Evolutionary conservation across 352 stramenopile species (phyloP), one percentile per base, ranked within the genome.

Genomic region (Globisporangium perplexum): DNA sequence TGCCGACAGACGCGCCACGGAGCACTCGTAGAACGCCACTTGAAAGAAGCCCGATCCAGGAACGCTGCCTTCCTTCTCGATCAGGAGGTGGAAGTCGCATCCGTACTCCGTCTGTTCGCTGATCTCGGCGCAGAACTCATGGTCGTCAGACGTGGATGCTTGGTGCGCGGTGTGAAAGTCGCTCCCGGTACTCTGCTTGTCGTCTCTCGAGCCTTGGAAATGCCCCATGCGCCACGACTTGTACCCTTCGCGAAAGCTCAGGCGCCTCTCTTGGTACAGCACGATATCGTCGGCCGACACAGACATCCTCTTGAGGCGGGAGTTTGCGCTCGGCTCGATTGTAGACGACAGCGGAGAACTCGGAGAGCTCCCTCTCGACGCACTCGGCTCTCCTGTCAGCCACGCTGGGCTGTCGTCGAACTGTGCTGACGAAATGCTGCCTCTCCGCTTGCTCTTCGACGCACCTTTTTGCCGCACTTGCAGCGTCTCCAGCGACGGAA

Each of bases 11-110:
- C 68, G 67, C n/a, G 67, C 63, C 7, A 92, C 51, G 5, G 81
- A 91, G 48, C 83, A 93, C 58, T 95, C 85, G 43, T 93, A 93
- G 50, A 95, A 93, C 10, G 82, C 77, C 53, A 95, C 77, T 53
- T 93, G 85, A 53, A 95, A 91, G 54, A 91, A 91, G 0, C 84
- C 82, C 7, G 82, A 91, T 0, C 81, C 74, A 7, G 84, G 33
- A 7, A 50, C 48, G 4, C 71, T 78, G 28, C 71, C 62, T n/a
- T 64, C 53, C 52, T 62, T 74, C 53, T 90, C 72, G 55, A 94
- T 83, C 10, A 93, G 50, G n/a, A 93, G 43, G 47, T 93, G 83
- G 53, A 86, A 90, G 55, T 93, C 83, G 44, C 71, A 74, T 1
- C 83, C 83, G 15, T 81, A 82, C 2, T 69, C 55, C 5, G 69